Conservation (phyloP, 176 grass and related monocot species). For the Triticum dicoccoides region DNA sequence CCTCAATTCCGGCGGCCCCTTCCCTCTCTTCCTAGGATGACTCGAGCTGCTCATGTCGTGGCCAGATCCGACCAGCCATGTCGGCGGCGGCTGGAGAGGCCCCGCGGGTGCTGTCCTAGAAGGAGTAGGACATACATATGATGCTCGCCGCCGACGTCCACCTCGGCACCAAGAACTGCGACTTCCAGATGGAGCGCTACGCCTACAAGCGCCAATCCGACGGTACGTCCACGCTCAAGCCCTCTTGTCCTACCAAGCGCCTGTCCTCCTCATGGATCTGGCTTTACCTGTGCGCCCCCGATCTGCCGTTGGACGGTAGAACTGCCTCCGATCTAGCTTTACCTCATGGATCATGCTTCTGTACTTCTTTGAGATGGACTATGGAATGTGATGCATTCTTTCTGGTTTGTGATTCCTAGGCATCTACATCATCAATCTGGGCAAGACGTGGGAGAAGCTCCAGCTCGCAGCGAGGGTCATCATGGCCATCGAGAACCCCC, state of each 20-base stretch:
- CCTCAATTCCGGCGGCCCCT: too few relatives aligned
- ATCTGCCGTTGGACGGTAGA: not conserved
- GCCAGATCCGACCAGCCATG: conserved; percentile 35
- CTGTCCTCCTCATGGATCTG: too few relatives aligned
- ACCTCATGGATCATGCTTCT: not conserved
- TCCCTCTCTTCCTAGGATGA: too few relatives aligned
- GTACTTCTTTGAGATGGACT: not conserved
- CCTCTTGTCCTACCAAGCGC: not conserved
- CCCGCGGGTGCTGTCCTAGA: conserved; percentile 46
- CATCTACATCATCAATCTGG: conserved; percentile 85
- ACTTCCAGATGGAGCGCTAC: conserved; percentile 99
- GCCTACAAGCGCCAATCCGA: conserved; percentile 69
- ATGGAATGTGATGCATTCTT: not conserved
- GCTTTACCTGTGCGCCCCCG: not conserved
- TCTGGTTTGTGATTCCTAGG: conserved; percentile 31
- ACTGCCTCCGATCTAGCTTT: not conserved
- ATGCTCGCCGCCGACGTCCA: conserved; percentile 91
- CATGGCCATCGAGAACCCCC: conserved; percentile 81
- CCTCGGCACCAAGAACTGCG: conserved; percentile 93
- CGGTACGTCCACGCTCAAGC: conserved; percentile 31
- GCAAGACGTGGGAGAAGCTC: conserved; percentile 94
- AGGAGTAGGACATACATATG: conserved; percentile 92
- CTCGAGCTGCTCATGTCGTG: too few relatives aligned
- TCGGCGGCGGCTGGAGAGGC: conserved; percentile 35
- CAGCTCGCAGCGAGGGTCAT: conserved; percentile 80